phyloP scores from a whole-genome alignment of 257 asterid species.

The Gentiana straminea region DNA sequence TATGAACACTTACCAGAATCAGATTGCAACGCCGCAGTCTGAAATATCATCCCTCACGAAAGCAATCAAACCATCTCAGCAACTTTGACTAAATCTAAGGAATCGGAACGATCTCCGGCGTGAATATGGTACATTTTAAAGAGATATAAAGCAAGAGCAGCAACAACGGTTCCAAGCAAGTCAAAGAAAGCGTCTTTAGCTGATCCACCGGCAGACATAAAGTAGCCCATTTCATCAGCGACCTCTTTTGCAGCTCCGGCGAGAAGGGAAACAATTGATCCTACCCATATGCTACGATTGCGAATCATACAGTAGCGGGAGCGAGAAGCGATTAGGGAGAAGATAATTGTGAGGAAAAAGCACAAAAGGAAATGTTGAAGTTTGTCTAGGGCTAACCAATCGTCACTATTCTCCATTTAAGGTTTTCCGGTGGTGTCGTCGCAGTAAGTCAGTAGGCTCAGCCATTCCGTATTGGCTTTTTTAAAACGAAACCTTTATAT shows the following conservation, averaged over 20 bases:
- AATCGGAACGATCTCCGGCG: constrained; percentile 19
- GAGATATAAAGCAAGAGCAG: constrained; percentile 32
- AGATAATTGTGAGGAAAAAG: constrained; percentile 43
- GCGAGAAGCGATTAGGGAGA: constrained; percentile 34
- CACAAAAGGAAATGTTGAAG: constrained; percentile 59
- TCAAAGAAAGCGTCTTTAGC: constrained; percentile 62
- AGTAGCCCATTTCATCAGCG: constrained; percentile 72
- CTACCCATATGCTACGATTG: constrained; percentile 55
- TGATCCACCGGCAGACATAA: constrained; percentile 77
- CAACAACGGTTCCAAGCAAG: constrained; percentile 43
- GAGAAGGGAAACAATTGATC: constrained; percentile 46
- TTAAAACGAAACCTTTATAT: no score
- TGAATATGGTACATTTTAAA: constrained; percentile 9
- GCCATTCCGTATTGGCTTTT: no score
- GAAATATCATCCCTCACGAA: not conserved
- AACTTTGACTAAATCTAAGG: constrained; percentile 11
- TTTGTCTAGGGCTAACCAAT: constrained; percentile 71
- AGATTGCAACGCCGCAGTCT: no score
- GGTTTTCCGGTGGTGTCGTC: no score
- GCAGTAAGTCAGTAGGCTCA: no score
- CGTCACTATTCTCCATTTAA: constrained; percentile 63
- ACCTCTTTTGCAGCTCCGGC: constrained; percentile 76
- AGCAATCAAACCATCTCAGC: constrained; percentile 45
- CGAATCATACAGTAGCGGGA: constrained; percentile 50
- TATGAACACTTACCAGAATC: no score